Evolutionary conservation across 2,329 filamentous ascomycete species (phyloP).

Genomic region (Verticillium nubilum): DNA sequence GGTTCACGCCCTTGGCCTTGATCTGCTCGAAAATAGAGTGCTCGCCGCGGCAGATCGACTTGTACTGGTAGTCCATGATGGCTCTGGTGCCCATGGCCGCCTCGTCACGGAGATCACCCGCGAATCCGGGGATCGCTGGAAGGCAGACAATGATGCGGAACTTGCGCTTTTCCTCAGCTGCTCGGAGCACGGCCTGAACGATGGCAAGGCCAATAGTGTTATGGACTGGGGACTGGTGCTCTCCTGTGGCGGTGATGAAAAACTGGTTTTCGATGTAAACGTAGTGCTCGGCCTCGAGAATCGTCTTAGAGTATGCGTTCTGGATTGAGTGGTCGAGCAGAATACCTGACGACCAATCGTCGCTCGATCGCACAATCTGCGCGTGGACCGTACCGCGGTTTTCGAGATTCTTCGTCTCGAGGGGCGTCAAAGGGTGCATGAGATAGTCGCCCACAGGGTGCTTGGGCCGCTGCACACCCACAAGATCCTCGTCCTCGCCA

Average conservation of each 20-base stretch:
- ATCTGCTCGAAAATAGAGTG: conserved; percentile 86
- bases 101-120: conserved; percentile 79
- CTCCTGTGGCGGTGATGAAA: conserved; percentile 91
- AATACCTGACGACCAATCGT: conserved; percentile 92
- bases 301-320: conserved; percentile 80
- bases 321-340: conserved; percentile 80
- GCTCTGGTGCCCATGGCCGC: conserved; percentile 82
- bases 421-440: conserved; percentile 67
- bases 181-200: conserved; percentile 80
- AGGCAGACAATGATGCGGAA: conserved; percentile 90
- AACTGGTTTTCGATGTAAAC: conserved; percentile 99
- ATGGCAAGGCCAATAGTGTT: conserved; percentile 87
- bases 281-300: conserved; percentile 81
- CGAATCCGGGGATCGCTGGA: conserved; percentile 88
- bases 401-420: conserved; percentile 59
- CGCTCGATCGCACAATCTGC: conserved; percentile 83
- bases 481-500: conserved; percentile 74
- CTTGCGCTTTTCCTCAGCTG: conserved; percentile 76
- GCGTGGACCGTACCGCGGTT: conserved; percentile 71
- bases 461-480: conserved; percentile 83
- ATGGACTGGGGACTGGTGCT: conserved; percentile 78
- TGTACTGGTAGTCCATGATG: conserved; percentile 99
- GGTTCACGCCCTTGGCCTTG: conserved; percentile 66
- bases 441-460: conserved; percentile 86
- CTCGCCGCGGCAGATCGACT: conserved; percentile 86